Base-by-base conservation (phyloP, 176 grass and related monocot species). In the Hyparrhenia diplandra region DNA sequence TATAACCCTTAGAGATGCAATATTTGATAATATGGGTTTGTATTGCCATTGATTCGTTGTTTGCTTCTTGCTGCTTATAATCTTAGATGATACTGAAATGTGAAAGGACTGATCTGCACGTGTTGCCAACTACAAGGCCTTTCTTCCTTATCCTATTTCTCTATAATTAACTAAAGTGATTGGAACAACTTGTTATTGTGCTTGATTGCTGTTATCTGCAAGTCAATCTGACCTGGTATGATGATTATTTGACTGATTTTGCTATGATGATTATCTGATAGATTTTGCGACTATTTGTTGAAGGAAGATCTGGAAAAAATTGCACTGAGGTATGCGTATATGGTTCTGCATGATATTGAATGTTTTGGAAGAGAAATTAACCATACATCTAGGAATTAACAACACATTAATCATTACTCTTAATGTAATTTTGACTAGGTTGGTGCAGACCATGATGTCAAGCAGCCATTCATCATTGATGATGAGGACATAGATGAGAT, bases 381-480 rank as follows among this genome's bases (percentile, higher is more conserved):
- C 54, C 67, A 78, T 12, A 36, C 29, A 75, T n/a, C n/a, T n/a
- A n/a, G n/a, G n/a, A n/a, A n/a, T 46, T 46, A 46, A 46, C 4
- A 1, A 40, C 39, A 40, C 39, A 40, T 65, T 89, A 70, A 82
- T 40, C 27, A 13, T 57, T 57, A 78, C 29, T 73, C 34, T 76
- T 46, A 5, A 66, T 80, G 29, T 31, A 42, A 66, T 83, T 87
- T 85, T 29, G 34, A 69, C 17, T 73, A 97, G 93, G 86, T 79
- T 77, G 69, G 35, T 83, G 62, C 58, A 82, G 85, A 85, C 69
- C 62, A 71, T 74, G 86, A 87, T 54, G 31, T 88, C 10, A 97
- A 90, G 77, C 60, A 88, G 45, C 73, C 93, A 20, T 97, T 97
- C 64, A 93, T 97, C 76, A 80, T 80, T 29, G 83, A 84, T 57